Base-by-base conservation (phyloP, 2,329 filamentous ascomycete genomes). In the Thermoascus crustaceus region DNA sequence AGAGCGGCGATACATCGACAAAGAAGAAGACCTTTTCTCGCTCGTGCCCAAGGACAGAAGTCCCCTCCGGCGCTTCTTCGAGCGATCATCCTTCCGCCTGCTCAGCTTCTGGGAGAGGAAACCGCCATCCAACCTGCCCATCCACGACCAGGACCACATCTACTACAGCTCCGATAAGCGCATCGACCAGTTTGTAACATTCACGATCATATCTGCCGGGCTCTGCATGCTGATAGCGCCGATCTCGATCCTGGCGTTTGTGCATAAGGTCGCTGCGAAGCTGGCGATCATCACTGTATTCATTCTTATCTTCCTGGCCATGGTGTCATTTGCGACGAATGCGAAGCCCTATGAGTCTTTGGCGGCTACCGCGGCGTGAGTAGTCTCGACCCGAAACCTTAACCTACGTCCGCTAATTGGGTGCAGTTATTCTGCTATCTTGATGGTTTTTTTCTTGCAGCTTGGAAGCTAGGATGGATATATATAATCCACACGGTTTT, bases 231-330 rank as follows among this genome's bases (percentile, higher is more conserved):
- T 61, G 7, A 43, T 62, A 17, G 44, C 47, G 1, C 58, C 58
- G 1, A 46, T 61, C 5, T 63, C 54, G 57, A 49, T 55, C 4
- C 40, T 63, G 5, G 37, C 50, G 17, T 38, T 35, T 0, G 20
- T 53, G 14, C 23, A 37, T 4, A 25, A 19, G 10, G 10, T 41
- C n/a, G 29, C 30, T 2, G 23, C n/a, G 5, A 59, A 57, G 32
- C 30, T 61, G 5, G 44, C 25, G 1, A 44, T 57, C 4, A 62
- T 61, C 14, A 60, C 58, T 0, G 20, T 41, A 1, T 61, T 60
- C 31, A 40, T 58, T 32, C 45, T 39, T 25, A 13, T 37, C 4
- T 33, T 37, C 8, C 11, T 37, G 11, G 30, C 17, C 7, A 17
- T 37, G 20, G 19, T 32, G 11, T 32, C 29, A 5, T 37, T 32